These are phyloP conservation scores for Spraguea lophii DNA, from an alignment of 371 early-diverging fungal species.

Conservation along the genomic window DNA sequence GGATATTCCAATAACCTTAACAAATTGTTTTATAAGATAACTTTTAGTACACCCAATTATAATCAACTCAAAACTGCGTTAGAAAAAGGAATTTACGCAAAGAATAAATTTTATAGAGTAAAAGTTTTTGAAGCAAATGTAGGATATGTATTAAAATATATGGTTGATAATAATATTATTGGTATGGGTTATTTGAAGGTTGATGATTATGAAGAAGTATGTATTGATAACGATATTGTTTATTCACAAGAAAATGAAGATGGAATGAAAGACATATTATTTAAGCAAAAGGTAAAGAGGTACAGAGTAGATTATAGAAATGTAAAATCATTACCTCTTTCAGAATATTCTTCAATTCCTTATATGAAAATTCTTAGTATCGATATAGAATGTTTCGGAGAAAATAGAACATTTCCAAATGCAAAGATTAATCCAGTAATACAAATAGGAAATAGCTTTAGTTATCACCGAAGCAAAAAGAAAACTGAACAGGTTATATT, in stretches of 20 bases:
- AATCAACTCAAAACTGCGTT: slow-evolving; percentile 44
- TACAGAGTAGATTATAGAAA: too few relatives aligned
- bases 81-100: slow-evolving; percentile 9
- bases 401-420: slow-evolving; percentile 84
- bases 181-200: slow-evolving; percentile 56
- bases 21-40: slow-evolving; percentile 44
- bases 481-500: slow-evolving; percentile 65
- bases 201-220: slow-evolving; percentile 8
- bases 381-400: slow-evolving; percentile 94
- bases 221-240: too few relatives aligned
- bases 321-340: too few relatives aligned
- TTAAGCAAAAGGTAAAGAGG: too few relatives aligned
- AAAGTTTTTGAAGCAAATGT: slow-evolving; percentile 72
- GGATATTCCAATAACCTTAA: slow-evolving; percentile 2
- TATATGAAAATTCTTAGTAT: slow-evolving; percentile 82
- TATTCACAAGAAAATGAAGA: slow-evolving; percentile 51
- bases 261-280: too few relatives aligned
- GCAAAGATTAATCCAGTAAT: slow-evolving; percentile 83
- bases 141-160: slow-evolving; percentile 68
- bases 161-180: slow-evolving; percentile 76
- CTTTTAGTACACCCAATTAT: slow-evolving; percentile 46
- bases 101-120: slow-evolving; percentile 13
- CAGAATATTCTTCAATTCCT: slow-evolving; percentile 72
- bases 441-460: slow-evolving; percentile 68
- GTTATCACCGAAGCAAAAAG: slow-evolving; percentile 48